Base-by-base conservation (phyloP, 495 filamentous ascomycete species). In the Jackrogersella minutella region DNA sequence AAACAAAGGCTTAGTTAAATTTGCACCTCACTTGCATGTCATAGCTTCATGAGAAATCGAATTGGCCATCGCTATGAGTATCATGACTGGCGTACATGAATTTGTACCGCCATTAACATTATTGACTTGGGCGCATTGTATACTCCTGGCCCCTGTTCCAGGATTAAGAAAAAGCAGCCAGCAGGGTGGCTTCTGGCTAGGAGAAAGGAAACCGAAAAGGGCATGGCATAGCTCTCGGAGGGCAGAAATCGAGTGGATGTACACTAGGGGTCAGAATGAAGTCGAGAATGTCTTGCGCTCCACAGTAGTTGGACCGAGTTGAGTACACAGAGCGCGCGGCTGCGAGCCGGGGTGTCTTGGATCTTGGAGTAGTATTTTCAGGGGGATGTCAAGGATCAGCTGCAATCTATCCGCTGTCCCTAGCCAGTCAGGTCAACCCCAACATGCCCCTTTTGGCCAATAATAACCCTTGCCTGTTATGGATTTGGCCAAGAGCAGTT, bases 281-380 rank as follows among this genome's bases (percentile, higher is more conserved):
- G 66, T 69, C 44, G 61, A 64, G 53, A 56, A 58, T 44, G 50
- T 57, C 56, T 49, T 47, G 30, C 53, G 44, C 55, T 44, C 66
- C 61, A 62, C 61, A 40, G 34, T 33, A 64, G 41, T 64, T 69
- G 34, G 56, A 34, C 66, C 60, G 37, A 69, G 51, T 62, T 40
- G 49, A 64, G 51, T 47, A 62, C 62, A 66, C 62, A 62, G 67
- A 70, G 67, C 67, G 67, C 67, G 67, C 67, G 67, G 67, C 62
- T 70, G 57, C 56, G 28, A 51, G 53, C 58, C 26, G 58, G 62
- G 67, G 22, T 58, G 58, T 70, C 67, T 70, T 66, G 47, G 62
- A 70, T 66, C 11, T 40, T 63, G 47, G 53, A 28, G 67, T 70
- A 30, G 62, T 62, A 70, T 70, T 70, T 63, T 66, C 62, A 66